phyloP scores from a whole-genome alignment of 2,329 filamentous ascomycete species.

The Diaporthe amygdali region DNA sequence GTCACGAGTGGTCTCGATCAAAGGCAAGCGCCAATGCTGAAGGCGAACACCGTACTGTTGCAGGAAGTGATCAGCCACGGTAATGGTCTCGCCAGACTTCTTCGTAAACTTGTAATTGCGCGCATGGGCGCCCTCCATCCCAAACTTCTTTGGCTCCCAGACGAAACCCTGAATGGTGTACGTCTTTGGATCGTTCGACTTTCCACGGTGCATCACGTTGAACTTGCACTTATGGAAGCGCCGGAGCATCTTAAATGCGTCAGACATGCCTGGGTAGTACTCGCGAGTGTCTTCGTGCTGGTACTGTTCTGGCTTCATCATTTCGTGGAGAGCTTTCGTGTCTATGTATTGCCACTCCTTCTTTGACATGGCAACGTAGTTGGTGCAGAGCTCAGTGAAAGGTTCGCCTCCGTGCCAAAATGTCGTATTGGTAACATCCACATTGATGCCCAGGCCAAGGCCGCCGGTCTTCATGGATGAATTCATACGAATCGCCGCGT shows the following conservation, averaged over 20 bases:
- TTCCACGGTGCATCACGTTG: constrained; percentile 57
- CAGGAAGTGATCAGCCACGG: constrained; percentile 60
- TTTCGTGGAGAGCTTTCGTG: not conserved
- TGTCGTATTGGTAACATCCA: constrained; percentile 89
- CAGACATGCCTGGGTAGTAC: constrained; percentile 41
- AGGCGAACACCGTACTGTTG: constrained; percentile 60
- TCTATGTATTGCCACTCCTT: constrained; percentile 30
- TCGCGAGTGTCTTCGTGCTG: not conserved
- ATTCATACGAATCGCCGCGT: constrained; percentile 83
- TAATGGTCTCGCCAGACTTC: constrained; percentile 50
- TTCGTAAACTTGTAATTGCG: constrained; percentile 62
- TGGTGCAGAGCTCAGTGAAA: constrained; percentile 43
- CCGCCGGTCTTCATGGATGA: constrained; percentile 49
- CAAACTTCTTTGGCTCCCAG: constrained; percentile 47
- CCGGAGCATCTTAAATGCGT: constrained; percentile 60
- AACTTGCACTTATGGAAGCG: constrained; percentile 63
- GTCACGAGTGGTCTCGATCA: constrained; percentile 61
- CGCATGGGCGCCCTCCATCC: constrained; percentile 51
- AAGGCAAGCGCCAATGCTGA: constrained; percentile 53
- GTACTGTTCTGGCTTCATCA: constrained; percentile 14
- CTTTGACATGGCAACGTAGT: constrained; percentile 30
- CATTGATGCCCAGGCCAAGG: constrained; percentile 77
- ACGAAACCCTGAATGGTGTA: constrained; percentile 60
- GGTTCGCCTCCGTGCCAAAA: constrained; percentile 70
- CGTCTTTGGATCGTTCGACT: constrained; percentile 48